These are phyloP conservation scores for Vaccinium darrowii DNA, from an alignment of 148 eudicot species.

Conservation along the genomic window DNA sequence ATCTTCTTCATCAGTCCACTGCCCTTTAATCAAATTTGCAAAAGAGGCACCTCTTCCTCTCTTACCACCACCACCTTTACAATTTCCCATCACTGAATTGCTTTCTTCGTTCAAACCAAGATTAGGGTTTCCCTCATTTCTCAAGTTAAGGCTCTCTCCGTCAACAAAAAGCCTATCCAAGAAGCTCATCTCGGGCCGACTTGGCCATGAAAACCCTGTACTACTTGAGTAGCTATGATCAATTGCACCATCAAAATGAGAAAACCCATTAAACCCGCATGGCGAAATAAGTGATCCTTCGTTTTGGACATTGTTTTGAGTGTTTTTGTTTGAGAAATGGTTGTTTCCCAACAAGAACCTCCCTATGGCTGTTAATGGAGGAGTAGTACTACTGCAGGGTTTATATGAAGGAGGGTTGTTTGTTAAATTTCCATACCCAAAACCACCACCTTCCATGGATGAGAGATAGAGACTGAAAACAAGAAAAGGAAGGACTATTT, in stretches of 20 bases:
- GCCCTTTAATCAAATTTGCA: constrained; percentile 49
- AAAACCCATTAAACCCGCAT: not conserved
- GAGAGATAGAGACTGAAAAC: not conserved
- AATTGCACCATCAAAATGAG: constrained; percentile 17
- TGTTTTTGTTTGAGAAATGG: not conserved
- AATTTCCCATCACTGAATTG: not conserved
- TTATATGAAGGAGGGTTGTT: constrained; percentile 19
- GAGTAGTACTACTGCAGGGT: constrained; percentile 21
- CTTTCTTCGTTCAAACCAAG: constrained; percentile 1
- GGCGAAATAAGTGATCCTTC: not conserved
- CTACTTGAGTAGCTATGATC: not conserved
- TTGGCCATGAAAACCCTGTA: constrained; percentile 2
- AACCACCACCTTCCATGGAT: constrained; percentile 37
- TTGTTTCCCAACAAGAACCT: constrained; percentile 37
- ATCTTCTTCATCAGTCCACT: constrained; percentile 80
- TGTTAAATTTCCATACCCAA: constrained; percentile 26
- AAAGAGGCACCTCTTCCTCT: constrained; percentile 21
- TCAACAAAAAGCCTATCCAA: not conserved
- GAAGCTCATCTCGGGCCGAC: constrained; percentile 16
- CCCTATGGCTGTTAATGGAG: constrained; percentile 50
- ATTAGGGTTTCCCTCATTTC: constrained; percentile 15
- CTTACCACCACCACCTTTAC: constrained; percentile 17
- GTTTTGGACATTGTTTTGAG: constrained; percentile 12
- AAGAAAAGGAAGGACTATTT: not conserved
- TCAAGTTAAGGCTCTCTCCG: constrained; percentile 14